Percentiles rank a stretch among this genome's conserved stretches.
Evolutionary conservation across 2,329 filamentous ascomycete species (phyloP).

Genomic region (Cephalotrichum gorgonifer): DNA sequence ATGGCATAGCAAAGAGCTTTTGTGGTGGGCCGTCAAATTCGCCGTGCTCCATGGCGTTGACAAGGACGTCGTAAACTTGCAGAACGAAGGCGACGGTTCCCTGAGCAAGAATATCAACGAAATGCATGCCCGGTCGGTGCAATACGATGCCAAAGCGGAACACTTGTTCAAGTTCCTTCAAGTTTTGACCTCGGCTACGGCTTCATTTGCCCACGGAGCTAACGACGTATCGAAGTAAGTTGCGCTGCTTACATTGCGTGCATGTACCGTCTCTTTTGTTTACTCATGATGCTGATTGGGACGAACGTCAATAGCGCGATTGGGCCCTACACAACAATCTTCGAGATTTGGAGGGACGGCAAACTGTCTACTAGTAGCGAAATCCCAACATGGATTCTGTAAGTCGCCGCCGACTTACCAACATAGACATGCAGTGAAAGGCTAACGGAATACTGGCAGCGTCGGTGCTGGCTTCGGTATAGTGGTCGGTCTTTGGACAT

Average conservation of each 20-base stretch:
- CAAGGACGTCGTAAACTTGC: conserved; percentile 26
- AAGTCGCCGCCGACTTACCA: not conserved
- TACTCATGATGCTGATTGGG: not conserved
- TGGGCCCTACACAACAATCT: conserved; percentile 54
- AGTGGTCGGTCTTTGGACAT: conserved; percentile 46
- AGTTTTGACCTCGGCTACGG: conserved; percentile 48
- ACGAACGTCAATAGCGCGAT: conserved; percentile 34
- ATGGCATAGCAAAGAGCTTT: conserved; percentile 29
- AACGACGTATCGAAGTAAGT: conserved; percentile 44
- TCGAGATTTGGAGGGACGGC: conserved; percentile 45
- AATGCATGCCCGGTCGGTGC: conserved; percentile 43
- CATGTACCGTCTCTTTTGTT: not conserved
- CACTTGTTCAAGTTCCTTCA: conserved; percentile 51
- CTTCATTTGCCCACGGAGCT: conserved; percentile 55
- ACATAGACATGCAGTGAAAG: too few relatives aligned
- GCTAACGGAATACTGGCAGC: not conserved
- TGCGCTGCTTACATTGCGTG: conserved; percentile 26
- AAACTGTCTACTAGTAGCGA: conserved; percentile 30
- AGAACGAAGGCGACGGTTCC: conserved; percentile 22
- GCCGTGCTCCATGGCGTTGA: conserved; percentile 36
- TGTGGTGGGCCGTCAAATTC: conserved; percentile 34
- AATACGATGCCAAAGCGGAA: conserved; percentile 53
- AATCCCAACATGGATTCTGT: conserved; percentile 51
- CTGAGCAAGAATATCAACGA: conserved; percentile 42
- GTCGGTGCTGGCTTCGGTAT: conserved; percentile 40